These are phyloP conservation scores for Sclerotinia spermophila DNA, from an alignment of 2,329 filamentous ascomycete genomes.

Conservation along the genomic window DNA sequence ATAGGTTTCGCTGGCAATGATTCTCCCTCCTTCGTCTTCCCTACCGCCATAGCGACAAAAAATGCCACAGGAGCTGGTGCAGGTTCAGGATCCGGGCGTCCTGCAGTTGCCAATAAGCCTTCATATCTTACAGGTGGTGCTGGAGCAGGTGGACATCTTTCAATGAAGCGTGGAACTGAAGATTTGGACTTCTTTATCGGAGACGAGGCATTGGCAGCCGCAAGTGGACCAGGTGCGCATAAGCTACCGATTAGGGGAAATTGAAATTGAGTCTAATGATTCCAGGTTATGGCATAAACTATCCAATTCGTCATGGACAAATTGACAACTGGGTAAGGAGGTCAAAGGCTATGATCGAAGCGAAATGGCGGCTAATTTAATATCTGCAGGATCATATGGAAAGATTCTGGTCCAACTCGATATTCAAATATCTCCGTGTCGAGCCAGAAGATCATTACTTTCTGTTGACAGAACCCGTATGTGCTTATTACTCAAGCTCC, in stretches of 20 bases:
- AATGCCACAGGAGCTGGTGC: slow-evolving; percentile 65
- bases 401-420: slow-evolving; percentile 99
- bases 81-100: slow-evolving; percentile 80
- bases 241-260: not conserved
- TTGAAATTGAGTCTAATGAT: slow-evolving; percentile 25
- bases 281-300: slow-evolving; percentile 88
- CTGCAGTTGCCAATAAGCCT: slow-evolving; percentile 89
- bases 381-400: slow-evolving; percentile 87
- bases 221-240: slow-evolving; percentile 69
- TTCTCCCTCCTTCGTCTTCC: slow-evolving; percentile 98
- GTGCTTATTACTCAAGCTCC: slow-evolving; percentile 34
- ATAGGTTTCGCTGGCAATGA: slow-evolving; percentile 98
- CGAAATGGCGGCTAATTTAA: slow-evolving; percentile 26
- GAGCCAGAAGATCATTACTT: slow-evolving; percentile 99
- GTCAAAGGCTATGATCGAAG: not conserved
- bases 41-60: slow-evolving; percentile 97
- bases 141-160: slow-evolving; percentile 76
- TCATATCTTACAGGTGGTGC: slow-evolving; percentile 91
- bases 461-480: slow-evolving; percentile 91
- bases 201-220: slow-evolving; percentile 85
- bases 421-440: slow-evolving; percentile 98
- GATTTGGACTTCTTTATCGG: slow-evolving; percentile 99
- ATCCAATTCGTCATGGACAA: slow-evolving; percentile 95
- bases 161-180: slow-evolving; percentile 90
- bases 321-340: slow-evolving; percentile 91